Percentiles rank a stretch among this genome's conserved stretches.
phyloP scores from a whole-genome alignment of 768 basidiomycete genomes.

The Leucosporidium scottii region DNA sequence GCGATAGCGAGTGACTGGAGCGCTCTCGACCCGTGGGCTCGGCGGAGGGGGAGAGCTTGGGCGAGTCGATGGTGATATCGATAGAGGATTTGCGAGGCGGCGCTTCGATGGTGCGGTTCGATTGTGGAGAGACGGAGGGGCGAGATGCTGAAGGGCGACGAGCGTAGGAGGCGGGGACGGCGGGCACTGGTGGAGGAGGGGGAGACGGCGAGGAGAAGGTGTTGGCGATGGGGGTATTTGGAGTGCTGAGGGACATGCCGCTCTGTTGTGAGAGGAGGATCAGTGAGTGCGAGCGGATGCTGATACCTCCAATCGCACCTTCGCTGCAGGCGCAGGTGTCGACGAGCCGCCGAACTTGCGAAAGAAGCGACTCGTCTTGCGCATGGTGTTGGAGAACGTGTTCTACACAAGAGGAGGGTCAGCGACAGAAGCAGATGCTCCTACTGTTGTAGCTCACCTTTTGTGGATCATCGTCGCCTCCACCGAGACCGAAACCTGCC shows the following conservation, averaged over 20 bases:
- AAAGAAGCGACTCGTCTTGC: constrained; percentile 38
- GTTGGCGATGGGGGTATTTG: constrained; percentile 7
- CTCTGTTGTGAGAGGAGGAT: too few relatives aligned
- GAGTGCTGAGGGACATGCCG: not conserved
- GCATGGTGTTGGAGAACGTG: constrained; percentile 32
- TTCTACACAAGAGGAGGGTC: not conserved
- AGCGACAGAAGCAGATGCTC: not conserved
- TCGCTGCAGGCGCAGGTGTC: not conserved
- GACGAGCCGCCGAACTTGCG: constrained; percentile 29
- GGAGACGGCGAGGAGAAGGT: constrained; percentile 3
- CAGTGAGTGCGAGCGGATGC: too few relatives aligned
- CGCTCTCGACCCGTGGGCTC: not conserved
- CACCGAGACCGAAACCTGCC: not conserved
- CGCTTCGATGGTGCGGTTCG: not conserved
- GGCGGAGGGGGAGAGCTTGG: not conserved
- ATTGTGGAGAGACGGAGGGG: not conserved
- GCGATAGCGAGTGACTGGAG: not conserved
- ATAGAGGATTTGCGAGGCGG: not conserved
- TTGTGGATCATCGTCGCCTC: not conserved
- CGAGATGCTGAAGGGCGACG: not conserved
- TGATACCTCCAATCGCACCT: not conserved
- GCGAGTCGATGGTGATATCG: constrained; percentile 2
- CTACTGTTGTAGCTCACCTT: not conserved
- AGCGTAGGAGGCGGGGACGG: constrained; percentile 15
- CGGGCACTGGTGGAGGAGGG: constrained; percentile 12